Base-by-base conservation (phyloP, 1,284 basidiomycete species). In the Cryptococcus sp. region DNA sequence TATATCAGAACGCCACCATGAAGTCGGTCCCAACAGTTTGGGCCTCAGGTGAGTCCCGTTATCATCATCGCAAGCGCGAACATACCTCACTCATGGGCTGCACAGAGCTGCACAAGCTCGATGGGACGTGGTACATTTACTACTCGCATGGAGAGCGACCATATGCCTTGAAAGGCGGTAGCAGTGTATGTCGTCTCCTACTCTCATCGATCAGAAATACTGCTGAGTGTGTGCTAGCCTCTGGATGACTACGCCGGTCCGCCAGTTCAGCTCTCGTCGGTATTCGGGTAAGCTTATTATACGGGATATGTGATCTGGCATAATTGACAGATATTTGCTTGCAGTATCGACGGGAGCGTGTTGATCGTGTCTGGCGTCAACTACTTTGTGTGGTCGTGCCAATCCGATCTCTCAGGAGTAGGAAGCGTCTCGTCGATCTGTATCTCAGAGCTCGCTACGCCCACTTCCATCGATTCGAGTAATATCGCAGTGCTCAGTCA, bases 351-450 rank as follows among this genome's bases (percentile, higher is more conserved):
- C 46, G 57, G 57, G 20, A 63, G 61, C 17, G 61, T 65, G 10
- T 46, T 65, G 22, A 47, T n/a, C 17, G 38, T 53, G 26, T 37
- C 34, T 1, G 19, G 25, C 3, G 29, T 25, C n/a, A 54, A 54
- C 47, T 65, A 65, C 54, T 53, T 63, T 22, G 56, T 65, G 17
- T 65, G 57, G 60, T 58, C 60, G 7, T 65, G 63, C 53, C 55
- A 58, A 39, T 51, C 54, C 10, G 59, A 61, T 29, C 52, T 55
- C 6, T 55, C 56, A 5, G 45, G 52, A n/a, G 45, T 50, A 26
- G 44, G 16, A n/a, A 49, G 44, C 16, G 56, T 53, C 6, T 58
- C 56, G 10, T 55, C 61, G 5, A 47, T 66, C 22, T 66, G 64
- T 43, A 66, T 66, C 37, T 49, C 64, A 5, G 39, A 52, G n/a